phyloP scores from a whole-genome alignment of 306 rosid species.

The Gynostemma pentaphyllum region DNA sequence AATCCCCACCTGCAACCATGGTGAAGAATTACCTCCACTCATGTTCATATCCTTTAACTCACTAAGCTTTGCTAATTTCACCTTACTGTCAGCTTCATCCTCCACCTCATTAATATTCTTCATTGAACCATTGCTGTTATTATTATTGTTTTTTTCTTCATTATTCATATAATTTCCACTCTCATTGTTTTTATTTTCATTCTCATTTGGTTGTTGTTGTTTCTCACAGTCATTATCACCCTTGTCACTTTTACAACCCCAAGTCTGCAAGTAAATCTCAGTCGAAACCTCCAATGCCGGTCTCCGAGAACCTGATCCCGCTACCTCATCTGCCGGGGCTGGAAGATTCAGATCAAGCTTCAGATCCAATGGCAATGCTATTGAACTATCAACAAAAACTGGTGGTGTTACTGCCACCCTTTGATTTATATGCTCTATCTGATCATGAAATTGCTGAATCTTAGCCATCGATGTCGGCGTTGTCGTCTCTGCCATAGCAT shows the following conservation, averaged over 20 bases:
- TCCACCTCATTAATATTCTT: conserved; percentile 28
- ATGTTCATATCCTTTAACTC: conserved; percentile 61
- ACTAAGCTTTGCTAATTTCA: conserved; percentile 74
- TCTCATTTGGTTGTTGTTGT: conserved; percentile 8
- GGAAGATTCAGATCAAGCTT: conserved; percentile 84
- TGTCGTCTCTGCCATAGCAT: conserved; percentile 15
- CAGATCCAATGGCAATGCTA: conserved; percentile 32
- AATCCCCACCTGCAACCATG: conserved; percentile 93
- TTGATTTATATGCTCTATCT: conserved; percentile 27
- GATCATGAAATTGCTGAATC: conserved; percentile 63
- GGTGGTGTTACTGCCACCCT: not conserved
- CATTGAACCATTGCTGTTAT: conserved; percentile 13
- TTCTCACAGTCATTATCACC: conserved; percentile 20
- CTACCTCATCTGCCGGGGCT: conserved; percentile 30
- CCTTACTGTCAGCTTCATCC: conserved; percentile 66
- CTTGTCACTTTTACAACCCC: conserved; percentile 31
- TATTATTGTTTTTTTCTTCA: conserved; percentile 15
- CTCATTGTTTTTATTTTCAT: conserved; percentile 15
- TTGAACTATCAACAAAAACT: not conserved
- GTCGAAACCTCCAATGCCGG: conserved; percentile 23
- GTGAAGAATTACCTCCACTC: conserved; percentile 49
- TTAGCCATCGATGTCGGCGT: conserved; percentile 42
- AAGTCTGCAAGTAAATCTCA: conserved; percentile 49
- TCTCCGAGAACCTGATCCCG: not conserved
- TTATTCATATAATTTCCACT: not conserved